These are phyloP conservation scores for Gossypium longicalyx DNA, from an alignment of 345 rosid species.

Conservation along the genomic window DNA sequence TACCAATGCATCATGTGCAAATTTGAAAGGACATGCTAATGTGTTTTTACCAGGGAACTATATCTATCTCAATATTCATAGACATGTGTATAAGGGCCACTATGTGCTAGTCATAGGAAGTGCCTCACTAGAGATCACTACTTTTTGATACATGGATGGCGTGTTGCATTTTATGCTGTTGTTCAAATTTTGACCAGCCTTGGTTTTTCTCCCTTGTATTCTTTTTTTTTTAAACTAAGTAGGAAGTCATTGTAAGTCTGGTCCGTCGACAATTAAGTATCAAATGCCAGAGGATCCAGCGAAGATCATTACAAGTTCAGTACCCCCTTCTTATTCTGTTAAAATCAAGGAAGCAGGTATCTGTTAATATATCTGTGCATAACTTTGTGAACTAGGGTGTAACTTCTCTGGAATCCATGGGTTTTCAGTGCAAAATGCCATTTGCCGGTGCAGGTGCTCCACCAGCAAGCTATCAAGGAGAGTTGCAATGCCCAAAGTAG, in stretches of 20 bases:
- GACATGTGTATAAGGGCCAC: not conserved
- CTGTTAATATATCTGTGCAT: constrained; percentile 16
- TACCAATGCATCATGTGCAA: not conserved
- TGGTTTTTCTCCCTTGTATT: constrained; percentile 3
- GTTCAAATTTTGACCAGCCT: constrained; percentile 16
- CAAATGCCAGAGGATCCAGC: constrained; percentile 16
- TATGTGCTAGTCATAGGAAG: not conserved
- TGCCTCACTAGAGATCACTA: not conserved
- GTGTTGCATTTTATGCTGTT: constrained; percentile 5
- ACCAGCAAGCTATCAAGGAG: constrained; percentile 27
- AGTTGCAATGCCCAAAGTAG: constrained; percentile 40
- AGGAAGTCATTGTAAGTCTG: constrained; percentile 23
- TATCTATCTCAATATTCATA: not conserved
- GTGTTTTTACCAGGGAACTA: not conserved
- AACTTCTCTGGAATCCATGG: constrained; percentile 9
- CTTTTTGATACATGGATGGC: not conserved
- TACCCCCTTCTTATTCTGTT: constrained; percentile 19
- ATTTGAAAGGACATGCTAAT: not conserved
- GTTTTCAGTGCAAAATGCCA: constrained; percentile 6
- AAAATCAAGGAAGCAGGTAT: constrained; percentile 37
- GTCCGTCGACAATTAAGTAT: constrained; percentile 21
- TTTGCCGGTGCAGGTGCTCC: constrained; percentile 42
- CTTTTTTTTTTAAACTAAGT: constrained; percentile 11
- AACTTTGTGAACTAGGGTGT: constrained; percentile 17
- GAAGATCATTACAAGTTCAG: constrained; percentile 1